Base-by-base conservation (phyloP, 176 grass and related monocot genomes). In the Avena atlantica region DNA sequence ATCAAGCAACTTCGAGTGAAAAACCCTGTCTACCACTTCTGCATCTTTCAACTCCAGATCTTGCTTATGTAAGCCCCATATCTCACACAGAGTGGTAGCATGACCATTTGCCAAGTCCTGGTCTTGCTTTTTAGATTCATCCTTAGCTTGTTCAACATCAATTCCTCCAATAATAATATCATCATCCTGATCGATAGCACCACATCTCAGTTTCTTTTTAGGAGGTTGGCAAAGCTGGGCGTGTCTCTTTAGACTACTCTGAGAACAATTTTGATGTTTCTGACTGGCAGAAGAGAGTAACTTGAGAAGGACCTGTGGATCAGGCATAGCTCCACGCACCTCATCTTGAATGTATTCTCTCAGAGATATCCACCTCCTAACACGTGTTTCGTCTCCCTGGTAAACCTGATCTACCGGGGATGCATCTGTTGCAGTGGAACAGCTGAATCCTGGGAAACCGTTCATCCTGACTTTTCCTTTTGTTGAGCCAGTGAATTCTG, bases 301-400 rank as follows among this genome's bases (percentile, higher is more conserved):
- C 89, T 98, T 98, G n/a, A 95, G 82, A 56, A 95, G 73, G 36
- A 98, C 93, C 92, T 98, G 96, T 16, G 90, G 90, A 87, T 98
- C 96, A 89, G 96, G 93, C 61, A 98, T 88, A 76, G 81, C 81
- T 80, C 78, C 90, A 24, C 88, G 92, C 24, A 93, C 78, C 63
- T 91, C 90, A 71, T 98, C 91, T 84, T 93, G 89, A 82, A 98
- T 92, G 84, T 91, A 92, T 75, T 94, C 83, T 83, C 82, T 95
- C 45, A 98, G 64, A 91, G 83, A 92, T 81, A 88, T 78, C 93
- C 87, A 95, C 69, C 91, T 90, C 27, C 87, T 76, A 2, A 81
- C 44, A 63, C 34, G 31, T 40, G 68, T 80, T 78, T 90, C 55
- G 65, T 79, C 86, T 86, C 40, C 84, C 37, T 84, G 75, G 80